phyloP scores from a whole-genome alignment of 148 eudicot species.

The Heliamphora exappendiculata region DNA sequence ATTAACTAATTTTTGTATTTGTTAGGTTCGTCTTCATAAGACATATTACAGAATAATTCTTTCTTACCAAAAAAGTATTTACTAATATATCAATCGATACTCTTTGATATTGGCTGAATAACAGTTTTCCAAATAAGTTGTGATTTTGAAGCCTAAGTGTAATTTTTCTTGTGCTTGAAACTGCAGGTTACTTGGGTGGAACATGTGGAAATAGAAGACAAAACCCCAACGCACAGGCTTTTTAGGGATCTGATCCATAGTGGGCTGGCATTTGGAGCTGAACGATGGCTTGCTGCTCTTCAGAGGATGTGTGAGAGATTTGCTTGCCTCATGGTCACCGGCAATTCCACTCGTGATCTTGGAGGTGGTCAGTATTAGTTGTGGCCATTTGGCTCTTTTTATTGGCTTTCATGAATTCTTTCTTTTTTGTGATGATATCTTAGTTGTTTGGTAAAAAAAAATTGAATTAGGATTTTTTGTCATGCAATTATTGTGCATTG shows the following conservation, averaged over 20 bases:
- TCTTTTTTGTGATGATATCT: no score
- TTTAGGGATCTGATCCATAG: constrained; percentile 39
- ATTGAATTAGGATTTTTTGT: no score
- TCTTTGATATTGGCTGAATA: no score
- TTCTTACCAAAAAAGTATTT: background rate
- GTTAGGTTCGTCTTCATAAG: no score
- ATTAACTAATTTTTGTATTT: no score
- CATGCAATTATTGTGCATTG: no score
- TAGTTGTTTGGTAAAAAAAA: no score
- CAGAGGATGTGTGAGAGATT: constrained; percentile 52
- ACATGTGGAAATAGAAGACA: constrained; percentile 58
- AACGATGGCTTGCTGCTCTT: constrained; percentile 56
- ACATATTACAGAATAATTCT: no score
- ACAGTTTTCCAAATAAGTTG: background rate
- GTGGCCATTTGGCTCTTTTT: no score
- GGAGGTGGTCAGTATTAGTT: constrained; percentile 48
- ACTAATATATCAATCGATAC: no score
- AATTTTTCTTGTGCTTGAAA: background rate
- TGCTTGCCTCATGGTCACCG: constrained; percentile 38
- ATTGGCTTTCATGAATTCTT: no score
- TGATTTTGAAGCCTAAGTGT: background rate
- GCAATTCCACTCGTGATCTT: constrained; percentile 34
- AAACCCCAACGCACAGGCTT: constrained; percentile 30
- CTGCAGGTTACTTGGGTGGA: constrained; percentile 68
- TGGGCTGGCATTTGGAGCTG: constrained; percentile 67